Conservation (phyloP, 148 eudicot species). For the Rhododendron griersonianum region DNA sequence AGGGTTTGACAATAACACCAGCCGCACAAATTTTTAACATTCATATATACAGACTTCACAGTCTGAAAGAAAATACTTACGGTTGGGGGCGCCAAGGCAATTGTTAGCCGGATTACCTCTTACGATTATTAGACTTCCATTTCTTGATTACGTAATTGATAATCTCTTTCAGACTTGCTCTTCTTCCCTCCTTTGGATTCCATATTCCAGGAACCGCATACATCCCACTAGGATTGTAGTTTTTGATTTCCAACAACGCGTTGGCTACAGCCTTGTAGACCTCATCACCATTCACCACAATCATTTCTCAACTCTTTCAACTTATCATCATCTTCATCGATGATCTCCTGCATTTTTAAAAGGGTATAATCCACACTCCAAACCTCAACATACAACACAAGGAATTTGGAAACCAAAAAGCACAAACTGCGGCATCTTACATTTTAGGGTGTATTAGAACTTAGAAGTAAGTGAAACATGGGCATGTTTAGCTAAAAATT, state of each 20-base stretch:
- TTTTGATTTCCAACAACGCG: slow-evolving; percentile 47
- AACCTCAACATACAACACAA: neutral
- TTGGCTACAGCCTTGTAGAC: slow-evolving; percentile 35
- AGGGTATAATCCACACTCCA: neutral
- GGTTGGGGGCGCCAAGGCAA: neutral
- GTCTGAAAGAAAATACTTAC: neutral
- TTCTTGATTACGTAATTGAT: slow-evolving; percentile 32
- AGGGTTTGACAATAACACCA: no score
- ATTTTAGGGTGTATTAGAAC: neutral
- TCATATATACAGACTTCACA: no score
- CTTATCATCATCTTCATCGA: slow-evolving; percentile 40
- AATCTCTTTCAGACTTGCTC: slow-evolving; percentile 47
- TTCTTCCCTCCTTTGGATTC: slow-evolving; percentile 40
- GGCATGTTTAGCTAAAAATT: neutral
- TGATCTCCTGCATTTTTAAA: slow-evolving; percentile 27
- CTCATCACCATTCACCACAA: slow-evolving; percentile 48
- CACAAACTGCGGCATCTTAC: neutral
- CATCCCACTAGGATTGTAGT: slow-evolving; percentile 56
- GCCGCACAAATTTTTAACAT: no score
- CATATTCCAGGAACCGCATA: slow-evolving; percentile 46
- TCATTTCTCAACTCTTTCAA: slow-evolving; percentile 32
- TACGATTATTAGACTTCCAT: slow-evolving; percentile 37
- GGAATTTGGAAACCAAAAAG: neutral
- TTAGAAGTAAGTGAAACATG: neutral
- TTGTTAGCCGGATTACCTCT: slow-evolving; percentile 10